Conservation (phyloP, 192 early-diverging fungal species). For the Radiomyces spectabilis region DNA sequence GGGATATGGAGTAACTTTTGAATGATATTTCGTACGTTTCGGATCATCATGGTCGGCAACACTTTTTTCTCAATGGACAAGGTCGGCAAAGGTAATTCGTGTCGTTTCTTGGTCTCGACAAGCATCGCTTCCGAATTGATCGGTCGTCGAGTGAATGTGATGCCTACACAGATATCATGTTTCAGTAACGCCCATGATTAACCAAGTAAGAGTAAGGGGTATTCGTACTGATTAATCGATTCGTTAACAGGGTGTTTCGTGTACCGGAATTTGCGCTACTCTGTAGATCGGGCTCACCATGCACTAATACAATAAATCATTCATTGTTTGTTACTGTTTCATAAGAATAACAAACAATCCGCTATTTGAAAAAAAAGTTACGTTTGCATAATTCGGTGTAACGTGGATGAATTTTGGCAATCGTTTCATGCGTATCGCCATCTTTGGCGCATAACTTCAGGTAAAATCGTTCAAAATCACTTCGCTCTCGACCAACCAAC, state of each 20-base stretch:
- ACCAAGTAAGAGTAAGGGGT: too few species aligned
- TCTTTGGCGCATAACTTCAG: slow-evolving; percentile 26
- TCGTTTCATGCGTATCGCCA: slow-evolving; percentile 24
- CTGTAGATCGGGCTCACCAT: slow-evolving; percentile 20
- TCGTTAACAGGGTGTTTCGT: too few species aligned
- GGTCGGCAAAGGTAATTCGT: slow-evolving; percentile 11
- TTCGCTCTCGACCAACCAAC: slow-evolving; percentile 23
- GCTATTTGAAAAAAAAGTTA: too few species aligned
- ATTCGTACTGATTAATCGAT: too few species aligned
- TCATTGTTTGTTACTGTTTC: background rate
- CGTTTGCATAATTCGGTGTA: slow-evolving; percentile 42
- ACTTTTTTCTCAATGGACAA: slow-evolving; percentile 20
- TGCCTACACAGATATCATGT: too few species aligned
- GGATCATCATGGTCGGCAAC: slow-evolving; percentile 40
- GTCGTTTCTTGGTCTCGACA: background rate
- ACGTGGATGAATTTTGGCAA: slow-evolving; percentile 35
- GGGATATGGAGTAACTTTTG: slow-evolving; percentile 41
- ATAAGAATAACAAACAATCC: background rate
- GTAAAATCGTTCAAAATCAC: slow-evolving; percentile 49
- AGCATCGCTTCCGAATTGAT: too few species aligned
- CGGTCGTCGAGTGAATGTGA: background rate
- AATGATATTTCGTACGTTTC: slow-evolving; percentile 38
- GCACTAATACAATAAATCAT: background rate
- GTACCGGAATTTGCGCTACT: too few species aligned
- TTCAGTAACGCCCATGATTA: too few species aligned